These are phyloP conservation scores for Malus sylvestris DNA, from an alignment of 306 rosid genomes.

Conservation along the genomic window DNA sequence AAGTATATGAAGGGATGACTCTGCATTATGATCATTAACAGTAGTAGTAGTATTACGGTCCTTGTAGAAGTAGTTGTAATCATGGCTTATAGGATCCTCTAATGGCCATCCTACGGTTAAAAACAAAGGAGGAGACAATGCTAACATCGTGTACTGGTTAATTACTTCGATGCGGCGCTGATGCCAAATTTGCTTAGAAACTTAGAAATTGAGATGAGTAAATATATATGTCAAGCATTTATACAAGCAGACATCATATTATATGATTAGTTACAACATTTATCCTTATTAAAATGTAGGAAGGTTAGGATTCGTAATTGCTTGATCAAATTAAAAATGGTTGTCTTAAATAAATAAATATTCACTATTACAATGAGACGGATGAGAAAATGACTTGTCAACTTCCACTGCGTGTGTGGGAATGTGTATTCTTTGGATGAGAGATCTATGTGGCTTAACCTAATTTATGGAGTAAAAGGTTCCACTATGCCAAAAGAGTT, in stretches of 20 bases:
- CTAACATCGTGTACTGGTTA: conserved; percentile 8
- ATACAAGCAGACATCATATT: background rate
- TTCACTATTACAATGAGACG: background rate
- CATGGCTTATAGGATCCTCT: conserved; percentile 5
- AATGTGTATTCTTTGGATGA: background rate
- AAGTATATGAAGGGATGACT: conserved; percentile 2
- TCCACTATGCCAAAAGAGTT: too few relatives aligned
- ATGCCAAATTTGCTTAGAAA: background rate
- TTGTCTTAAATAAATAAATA: background rate
- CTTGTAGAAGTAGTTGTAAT: conserved; percentile 2
- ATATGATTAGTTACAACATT: background rate
- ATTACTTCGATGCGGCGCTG: background rate
- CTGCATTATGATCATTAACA: background rate
- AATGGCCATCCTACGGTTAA: conserved; percentile 20
- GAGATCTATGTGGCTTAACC: background rate
- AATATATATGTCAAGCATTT: background rate
- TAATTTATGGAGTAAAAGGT: background rate
- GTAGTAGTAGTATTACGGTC: background rate
- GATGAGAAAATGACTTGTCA: background rate
- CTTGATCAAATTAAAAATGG: background rate
- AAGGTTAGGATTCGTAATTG: background rate
- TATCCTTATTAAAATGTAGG: background rate
- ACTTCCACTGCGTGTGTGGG: background rate
- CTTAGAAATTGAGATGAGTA: background rate
- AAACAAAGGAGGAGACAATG: conserved; percentile 27